Conservation (phyloP, 225 moss, liverwort and hornwort species). For the Physcomitrium patens region DNA sequence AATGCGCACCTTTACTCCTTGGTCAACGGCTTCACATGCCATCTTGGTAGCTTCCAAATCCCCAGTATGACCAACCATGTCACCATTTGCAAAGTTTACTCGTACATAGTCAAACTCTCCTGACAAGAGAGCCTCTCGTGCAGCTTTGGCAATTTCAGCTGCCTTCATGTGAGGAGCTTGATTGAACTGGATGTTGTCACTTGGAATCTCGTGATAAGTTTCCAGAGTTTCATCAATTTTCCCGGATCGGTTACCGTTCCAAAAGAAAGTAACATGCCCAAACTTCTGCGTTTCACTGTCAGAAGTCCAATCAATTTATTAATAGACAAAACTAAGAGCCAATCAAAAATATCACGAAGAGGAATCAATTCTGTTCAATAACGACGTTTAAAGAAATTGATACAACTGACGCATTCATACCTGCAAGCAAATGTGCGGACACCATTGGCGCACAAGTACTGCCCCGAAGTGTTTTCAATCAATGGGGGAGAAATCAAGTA, state of each 20-base stretch:
- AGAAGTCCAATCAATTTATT: slow-evolving; percentile 13
- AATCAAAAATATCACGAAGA: not conserved
- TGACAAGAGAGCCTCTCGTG: slow-evolving; percentile 69
- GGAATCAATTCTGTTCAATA: not conserved
- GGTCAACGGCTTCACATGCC: slow-evolving; percentile 88
- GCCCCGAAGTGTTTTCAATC: slow-evolving; percentile 75
- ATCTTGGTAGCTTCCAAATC: slow-evolving; percentile 74
- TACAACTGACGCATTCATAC: slow-evolving; percentile 25
- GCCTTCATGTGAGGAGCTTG: slow-evolving; percentile 91
- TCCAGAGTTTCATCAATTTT: slow-evolving; percentile 66
- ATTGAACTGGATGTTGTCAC: slow-evolving; percentile 81
- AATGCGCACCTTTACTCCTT: slow-evolving; percentile 71
- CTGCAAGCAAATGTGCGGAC: slow-evolving; percentile 87
- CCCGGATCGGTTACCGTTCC: slow-evolving; percentile 88
- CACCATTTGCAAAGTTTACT: slow-evolving; percentile 85
- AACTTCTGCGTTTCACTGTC: slow-evolving; percentile 90
- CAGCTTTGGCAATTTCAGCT: slow-evolving; percentile 71
- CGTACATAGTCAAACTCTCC: slow-evolving; percentile 78
- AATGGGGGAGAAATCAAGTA: slow-evolving; percentile 75
- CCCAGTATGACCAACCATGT: slow-evolving; percentile 92
- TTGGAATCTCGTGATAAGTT: slow-evolving; percentile 74
- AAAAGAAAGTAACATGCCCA: slow-evolving; percentile 89
- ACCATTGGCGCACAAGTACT: slow-evolving; percentile 71
- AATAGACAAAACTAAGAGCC: not conserved
- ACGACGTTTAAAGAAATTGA: not conserved